These are phyloP conservation scores for Hypocrella siamensis DNA, from an alignment of 2,329 filamentous ascomycete genomes.

Conservation along the genomic window DNA sequence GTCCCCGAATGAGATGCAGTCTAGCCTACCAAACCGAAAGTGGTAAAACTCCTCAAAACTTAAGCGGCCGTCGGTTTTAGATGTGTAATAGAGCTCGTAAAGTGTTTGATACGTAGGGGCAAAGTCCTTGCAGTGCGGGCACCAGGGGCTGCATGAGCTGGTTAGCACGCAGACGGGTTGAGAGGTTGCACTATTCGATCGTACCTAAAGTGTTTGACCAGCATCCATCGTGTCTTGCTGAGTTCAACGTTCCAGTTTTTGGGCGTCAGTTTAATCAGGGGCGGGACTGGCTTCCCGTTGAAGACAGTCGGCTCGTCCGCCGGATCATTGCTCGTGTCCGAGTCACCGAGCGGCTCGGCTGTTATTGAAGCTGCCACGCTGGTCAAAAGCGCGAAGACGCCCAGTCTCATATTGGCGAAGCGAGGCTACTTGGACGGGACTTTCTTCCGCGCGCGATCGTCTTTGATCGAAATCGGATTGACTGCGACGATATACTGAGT, in stretches of 20 bases:
- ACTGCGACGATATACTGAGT: no score
- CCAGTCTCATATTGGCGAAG: slow-evolving; percentile 15
- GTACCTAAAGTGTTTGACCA: slow-evolving; percentile 56
- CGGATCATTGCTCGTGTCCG: slow-evolving; percentile 14
- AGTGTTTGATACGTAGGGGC: slow-evolving; percentile 80
- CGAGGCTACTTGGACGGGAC: slow-evolving; percentile 2
- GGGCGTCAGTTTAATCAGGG: slow-evolving; percentile 43
- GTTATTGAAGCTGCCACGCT: slow-evolving; percentile 18
- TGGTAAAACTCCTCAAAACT: slow-evolving; percentile 71
- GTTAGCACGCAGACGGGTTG: slow-evolving; percentile 9
- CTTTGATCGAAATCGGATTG: no score
- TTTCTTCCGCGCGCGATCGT: background rate
- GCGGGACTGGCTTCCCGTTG: slow-evolving; percentile 51
- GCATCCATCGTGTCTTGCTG: slow-evolving; percentile 34
- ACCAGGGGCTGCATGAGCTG: slow-evolving; percentile 32
- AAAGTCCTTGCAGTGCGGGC: slow-evolving; percentile 60
- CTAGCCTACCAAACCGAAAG: slow-evolving; percentile 73
- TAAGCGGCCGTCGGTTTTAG: slow-evolving; percentile 48
- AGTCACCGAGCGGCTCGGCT: slow-evolving; percentile 17
- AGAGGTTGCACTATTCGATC: background rate
- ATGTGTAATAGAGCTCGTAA: slow-evolving; percentile 91
- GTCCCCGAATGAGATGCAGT: slow-evolving; percentile 74
- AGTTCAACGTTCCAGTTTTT: slow-evolving; percentile 40
- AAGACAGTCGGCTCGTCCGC: slow-evolving; percentile 36
- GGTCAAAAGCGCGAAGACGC: slow-evolving; percentile 28